Base-by-base conservation (phyloP, 345 rosid genomes). In the Populus euphratica region DNA sequence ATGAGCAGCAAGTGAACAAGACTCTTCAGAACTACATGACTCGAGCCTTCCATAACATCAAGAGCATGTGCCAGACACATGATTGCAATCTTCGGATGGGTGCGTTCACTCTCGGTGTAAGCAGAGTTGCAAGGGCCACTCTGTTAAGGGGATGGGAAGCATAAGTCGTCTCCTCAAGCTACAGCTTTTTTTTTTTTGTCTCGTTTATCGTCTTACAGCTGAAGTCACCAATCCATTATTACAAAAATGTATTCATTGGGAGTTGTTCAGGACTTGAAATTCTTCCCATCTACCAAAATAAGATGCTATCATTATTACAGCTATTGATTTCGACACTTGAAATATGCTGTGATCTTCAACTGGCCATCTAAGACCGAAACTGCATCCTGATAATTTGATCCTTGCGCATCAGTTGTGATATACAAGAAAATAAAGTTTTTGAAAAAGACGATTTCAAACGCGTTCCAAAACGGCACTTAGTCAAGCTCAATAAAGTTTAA, bases 21-120 rank as follows among this genome's bases (percentile, higher is more conserved):
- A 94, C 91, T 81, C 90, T 96, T 38, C 81, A 77, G 78, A 91
- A 85, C 85, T 96, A 96, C 85, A 96, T 96, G 99, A 96, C 91
- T 75, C 83, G 80, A 77, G 96, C 94, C 41, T 92, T 94, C n/a
- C 90, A 85, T 56, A 86, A 92, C 89, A 91, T 96, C 87, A 94
- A 94, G 91, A 61, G 70, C 77, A 96, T 92, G 99, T 96, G 98
- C 82, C 89, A 91, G 76, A 73, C 91, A 5, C 93, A 96, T 79
- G 25, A 91, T 35, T 96, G 99, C 88, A 88, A 84, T 84, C 95
- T 94, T 59, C 94, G 99, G 67, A 96, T 96, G 98, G 99, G 99
- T 38, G 99, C 99, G 73, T 96, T 96, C 82, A 92, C 99, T 4
- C 99, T 96, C 1, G 99, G 97, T 5, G 93, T 96, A 43, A 94